Base-by-base conservation (phyloP, 78 protist genomes). In the Dictyostelium citrinum region DNA sequence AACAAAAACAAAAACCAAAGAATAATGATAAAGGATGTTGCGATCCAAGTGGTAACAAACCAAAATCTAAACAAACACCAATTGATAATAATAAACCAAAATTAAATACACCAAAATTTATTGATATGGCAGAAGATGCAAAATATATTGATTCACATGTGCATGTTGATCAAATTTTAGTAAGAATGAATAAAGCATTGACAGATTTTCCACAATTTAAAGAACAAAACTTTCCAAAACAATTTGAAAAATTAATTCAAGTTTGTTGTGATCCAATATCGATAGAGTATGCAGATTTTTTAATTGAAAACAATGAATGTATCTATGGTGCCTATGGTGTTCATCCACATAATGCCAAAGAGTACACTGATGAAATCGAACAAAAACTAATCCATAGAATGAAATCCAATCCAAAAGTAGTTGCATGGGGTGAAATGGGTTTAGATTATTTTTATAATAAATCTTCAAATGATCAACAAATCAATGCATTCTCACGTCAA, bases 391-490 rank as follows among this genome's bases (percentile, higher is more conserved):
- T 91, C 5, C 81, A 71, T 22, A 90, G 93, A 33, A 75, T 96
- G 90, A 43, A 41, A 75, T 10, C 14, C 0, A 31, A 84, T 61
- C 90, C 83, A 17, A 96, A 83, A 31, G 80, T 80, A 1, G 90
- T 96, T 7, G 98, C 97, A 16, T 96, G 97, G 97, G 98, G 98
- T 35, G 98, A 96, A 43, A 75, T 71, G 78, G 98, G 96, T 6
- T 78, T 78, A 24, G 91, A 93, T 61, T 83, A 83, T 29, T 81
- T 39, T 58, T 85, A 86, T n/a, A 71, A 72, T 35, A 68, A 83
- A 39, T 81, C 93, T 17, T n/a, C 78, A 17, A 72, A 37, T 12
- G 93, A 45, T 3, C 24, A 41, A 22, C 97, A 95, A 70, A 20
- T 41, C 6, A 22, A 37, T n/a, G 95, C 94, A 3, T 96, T 97